Evolutionary conservation across 1,139 yeast species (phyloP), one percentile per base, ranked within the genome.

Genomic region (Saccharomyces hybrid): DNA sequence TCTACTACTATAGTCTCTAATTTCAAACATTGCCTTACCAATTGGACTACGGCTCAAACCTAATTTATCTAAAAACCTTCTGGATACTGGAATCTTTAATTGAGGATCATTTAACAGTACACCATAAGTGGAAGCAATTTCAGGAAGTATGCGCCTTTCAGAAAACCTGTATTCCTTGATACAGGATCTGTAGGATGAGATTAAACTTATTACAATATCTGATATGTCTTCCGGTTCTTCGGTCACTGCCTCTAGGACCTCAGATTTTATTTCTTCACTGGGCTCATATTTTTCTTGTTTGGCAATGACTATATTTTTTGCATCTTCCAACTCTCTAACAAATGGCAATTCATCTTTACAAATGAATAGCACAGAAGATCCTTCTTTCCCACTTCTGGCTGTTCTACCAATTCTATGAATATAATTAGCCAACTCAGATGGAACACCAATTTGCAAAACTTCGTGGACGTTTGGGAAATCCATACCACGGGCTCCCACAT

Each of bases 401-500:
- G 98, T 91, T 78, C 99, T 85, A 57, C 99, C 99, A 62, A 91
- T 86, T 71, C 96, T 83, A 71, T 93, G 99, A 52, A 91, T 82
- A 68, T 91, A 91, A 59, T 87, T 85, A 14, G 91, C 82, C 41
- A 84, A 73, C 55, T 85, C 89, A 48, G 78, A 72, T 59, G 95
- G 88, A n/a, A 85, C 78, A 61, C 89, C 85, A 55, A 87, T 70
- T 73, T 90, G 96, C 64, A 86, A 74, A 53, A 90, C 96, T 64
- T 88, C 86, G 28, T 88, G 74, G 34, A 93, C 95, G 63, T 82
- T 82, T 51, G 90, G 91, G 77, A 90, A 87, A 74, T 90, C 96
- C 84, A 93, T 84, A 64, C 99, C 98, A 74, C 98, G 83, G 2
- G 98, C 97, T 59, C 93, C 96, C 54, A 93, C 97, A 72, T 91